Base-by-base conservation (phyloP, 1,284 basidiomycete genomes). In the Cryptococcus hybrid region DNA sequence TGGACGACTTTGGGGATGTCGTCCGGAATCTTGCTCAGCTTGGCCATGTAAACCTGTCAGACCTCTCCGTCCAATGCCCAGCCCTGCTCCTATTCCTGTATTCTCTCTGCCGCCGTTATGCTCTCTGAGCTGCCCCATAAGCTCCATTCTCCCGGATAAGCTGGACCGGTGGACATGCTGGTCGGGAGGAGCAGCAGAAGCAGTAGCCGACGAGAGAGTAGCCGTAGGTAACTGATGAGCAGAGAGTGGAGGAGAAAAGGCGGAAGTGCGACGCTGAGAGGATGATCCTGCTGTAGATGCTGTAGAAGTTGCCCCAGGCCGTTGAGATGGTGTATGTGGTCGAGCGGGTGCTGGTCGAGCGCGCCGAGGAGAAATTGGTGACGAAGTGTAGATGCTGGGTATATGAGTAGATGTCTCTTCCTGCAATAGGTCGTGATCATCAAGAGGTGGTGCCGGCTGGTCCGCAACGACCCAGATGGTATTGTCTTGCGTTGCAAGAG, bases 61-160 rank as follows among this genome's bases (percentile, higher is more conserved):
- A 0, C 68, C 63, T 39, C 68, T 62, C 40, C 71, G 47, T 0
- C 67, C 64, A 12, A 73, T 50, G 8, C 62, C 65, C 5, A 74
- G 62, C 1, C 69, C 68, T 2, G 67, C 53, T 3, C 68, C 67
- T 4, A 40, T 38, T 42, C 56, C 54, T 13, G 62, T 57, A 18
- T 56, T 47, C 34, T 55, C 63, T 11, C 8, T 34, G 47, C 7
- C 30, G 18, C 58, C 46, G 59, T 55, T 52, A 47, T 71, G 69
- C 49, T 74, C 69, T 13, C 66, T 59, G 3, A 76, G 59, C 8
- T 68, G 63, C n/a, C 71, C 71, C 12, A 64, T 57, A 7, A 75
- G 64, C 5, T 74, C 71, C 3, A 57, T 39, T 3, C 63, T 37
- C 5, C 62, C 59, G 5, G 57, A 56, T 2, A 61, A 15, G 42